phyloP scores from a whole-genome alignment of 305 asterid species.

The Solanum hybrid region DNA sequence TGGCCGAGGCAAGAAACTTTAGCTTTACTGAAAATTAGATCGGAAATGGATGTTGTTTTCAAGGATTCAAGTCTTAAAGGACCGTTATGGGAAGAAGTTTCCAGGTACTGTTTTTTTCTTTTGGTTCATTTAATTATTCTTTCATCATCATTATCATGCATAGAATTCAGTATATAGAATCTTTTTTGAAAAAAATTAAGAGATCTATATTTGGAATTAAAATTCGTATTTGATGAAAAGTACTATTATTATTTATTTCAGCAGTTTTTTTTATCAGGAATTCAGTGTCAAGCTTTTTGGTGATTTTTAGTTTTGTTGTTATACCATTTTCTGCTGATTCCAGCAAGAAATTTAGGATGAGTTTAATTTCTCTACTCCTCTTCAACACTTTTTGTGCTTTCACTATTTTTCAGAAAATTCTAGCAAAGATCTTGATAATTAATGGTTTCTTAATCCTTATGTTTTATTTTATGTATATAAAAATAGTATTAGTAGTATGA shows the following conservation, averaged over 20 bases:
- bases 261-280: neutral
- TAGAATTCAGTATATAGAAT: neutral
- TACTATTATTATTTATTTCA: neutral
- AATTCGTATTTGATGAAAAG: neutral
- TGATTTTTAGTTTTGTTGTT: neutral
- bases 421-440: neutral
- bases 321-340: neutral
- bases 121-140: neutral
- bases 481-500: neutral
- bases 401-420: neutral
- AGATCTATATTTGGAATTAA: neutral
- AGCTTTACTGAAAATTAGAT: constrained; percentile 64
- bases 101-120: constrained; percentile 44
- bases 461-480: neutral
- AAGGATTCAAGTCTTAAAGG: constrained; percentile 85
- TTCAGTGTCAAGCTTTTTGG: neutral
- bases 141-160: neutral
- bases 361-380: neutral
- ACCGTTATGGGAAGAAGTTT: constrained; percentile 97
- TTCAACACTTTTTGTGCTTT: neutral
- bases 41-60: constrained; percentile 80
- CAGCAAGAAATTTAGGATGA: neutral
- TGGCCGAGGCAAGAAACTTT: constrained; percentile 95
- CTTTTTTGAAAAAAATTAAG: neutral
- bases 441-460: neutral